Conservation (phyloP, 2,329 filamentous ascomycete genomes). For the Aspergillus aculeatinus region DNA sequence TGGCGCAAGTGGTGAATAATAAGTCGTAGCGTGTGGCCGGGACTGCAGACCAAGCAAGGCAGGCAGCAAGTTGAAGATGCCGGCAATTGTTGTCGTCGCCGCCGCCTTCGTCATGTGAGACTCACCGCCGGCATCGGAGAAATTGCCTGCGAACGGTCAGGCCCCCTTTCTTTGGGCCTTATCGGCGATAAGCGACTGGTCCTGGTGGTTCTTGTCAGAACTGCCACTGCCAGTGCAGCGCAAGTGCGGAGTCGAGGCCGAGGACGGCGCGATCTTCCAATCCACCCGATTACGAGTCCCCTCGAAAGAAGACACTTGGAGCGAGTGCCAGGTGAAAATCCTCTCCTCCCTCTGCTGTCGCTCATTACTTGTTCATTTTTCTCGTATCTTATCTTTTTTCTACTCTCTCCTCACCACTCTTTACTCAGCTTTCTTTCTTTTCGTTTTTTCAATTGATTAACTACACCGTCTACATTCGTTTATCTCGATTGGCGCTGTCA, state of each 20-base stretch:
- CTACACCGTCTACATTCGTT: background rate
- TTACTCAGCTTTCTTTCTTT: background rate
- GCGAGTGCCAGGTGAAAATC: background rate
- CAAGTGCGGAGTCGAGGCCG: background rate
- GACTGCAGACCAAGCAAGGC: slow-evolving; percentile 12
- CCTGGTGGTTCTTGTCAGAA: too few species aligned
- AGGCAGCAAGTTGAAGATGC: background rate
- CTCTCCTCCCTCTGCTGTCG: background rate
- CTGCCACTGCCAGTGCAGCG: background rate
- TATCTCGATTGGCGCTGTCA: background rate
- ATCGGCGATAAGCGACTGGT: slow-evolving; percentile 9
- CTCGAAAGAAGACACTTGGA: background rate
- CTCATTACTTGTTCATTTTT: background rate
- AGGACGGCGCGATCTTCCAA: background rate
- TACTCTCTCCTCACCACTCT: slow-evolving; percentile 1
- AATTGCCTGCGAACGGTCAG: background rate
- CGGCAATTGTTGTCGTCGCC: slow-evolving; percentile 6
- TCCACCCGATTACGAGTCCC: background rate
- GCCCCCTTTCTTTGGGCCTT: background rate
- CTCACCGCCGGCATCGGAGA: background rate
- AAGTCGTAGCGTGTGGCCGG: background rate
- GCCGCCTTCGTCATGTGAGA: slow-evolving; percentile 22
- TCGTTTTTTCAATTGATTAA: background rate
- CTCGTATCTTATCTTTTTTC: slow-evolving; percentile 5
- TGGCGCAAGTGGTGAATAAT: background rate